These are phyloP conservation scores for Penicillium sp. DNA, from an alignment of 2,329 filamentous ascomycete genomes.

Conservation along the genomic window DNA sequence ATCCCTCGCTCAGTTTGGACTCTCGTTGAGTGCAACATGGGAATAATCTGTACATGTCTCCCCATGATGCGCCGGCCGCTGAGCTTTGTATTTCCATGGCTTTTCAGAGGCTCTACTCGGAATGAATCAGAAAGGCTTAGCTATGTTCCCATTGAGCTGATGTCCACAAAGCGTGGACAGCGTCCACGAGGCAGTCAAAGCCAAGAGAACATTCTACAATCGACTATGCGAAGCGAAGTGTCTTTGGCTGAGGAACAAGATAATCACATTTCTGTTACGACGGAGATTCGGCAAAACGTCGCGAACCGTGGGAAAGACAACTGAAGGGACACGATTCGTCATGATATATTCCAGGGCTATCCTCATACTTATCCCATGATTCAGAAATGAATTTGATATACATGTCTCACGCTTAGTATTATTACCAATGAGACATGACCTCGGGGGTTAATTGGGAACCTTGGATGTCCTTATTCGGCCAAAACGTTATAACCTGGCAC, in stretches of 20 bases:
- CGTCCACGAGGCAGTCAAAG: neutral
- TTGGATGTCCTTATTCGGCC: no score
- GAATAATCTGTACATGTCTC: constrained; percentile 33
- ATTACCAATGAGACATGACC: no score
- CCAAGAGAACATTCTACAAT: neutral
- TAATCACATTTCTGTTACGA: neutral
- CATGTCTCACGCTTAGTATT: no score
- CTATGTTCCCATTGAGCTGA: neutral
- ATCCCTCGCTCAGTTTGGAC: constrained; percentile 18
- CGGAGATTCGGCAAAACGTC: neutral
- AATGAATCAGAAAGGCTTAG: neutral
- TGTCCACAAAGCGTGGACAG: neutral
- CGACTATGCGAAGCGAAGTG: neutral
- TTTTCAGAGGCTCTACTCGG: constrained; percentile 5
- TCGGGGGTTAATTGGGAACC: no score
- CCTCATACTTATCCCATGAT: no score
- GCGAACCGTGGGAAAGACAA: neutral
- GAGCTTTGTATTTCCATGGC: constrained; percentile 17
- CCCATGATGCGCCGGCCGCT: constrained; percentile 39
- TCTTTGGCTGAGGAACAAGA: neutral
- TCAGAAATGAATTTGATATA: no score
- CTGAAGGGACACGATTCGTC: neutral
- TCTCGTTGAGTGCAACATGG: constrained; percentile 34
- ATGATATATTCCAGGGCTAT: no score
- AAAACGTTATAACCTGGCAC: no score